phyloP scores from a whole-genome alignment of 768 basidiomycete species.

The Butyriboletus loyo region DNA sequence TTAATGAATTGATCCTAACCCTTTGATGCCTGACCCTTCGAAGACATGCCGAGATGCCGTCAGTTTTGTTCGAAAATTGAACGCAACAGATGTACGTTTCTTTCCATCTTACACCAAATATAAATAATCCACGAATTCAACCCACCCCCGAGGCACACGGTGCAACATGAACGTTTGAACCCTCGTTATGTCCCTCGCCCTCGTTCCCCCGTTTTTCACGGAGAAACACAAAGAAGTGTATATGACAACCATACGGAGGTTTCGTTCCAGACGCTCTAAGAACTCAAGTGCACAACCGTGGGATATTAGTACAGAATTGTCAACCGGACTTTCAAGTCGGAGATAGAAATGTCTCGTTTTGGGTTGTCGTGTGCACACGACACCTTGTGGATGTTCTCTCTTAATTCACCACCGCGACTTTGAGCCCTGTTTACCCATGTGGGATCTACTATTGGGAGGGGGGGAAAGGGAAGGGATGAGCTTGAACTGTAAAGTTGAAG shows the following conservation, averaged over 20 bases:
- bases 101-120: neutral
- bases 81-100: neutral
- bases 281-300: neutral
- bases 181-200: neutral
- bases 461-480: neutral
- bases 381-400: neutral
- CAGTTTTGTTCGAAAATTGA: neutral
- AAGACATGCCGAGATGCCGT: neutral
- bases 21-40: too few relatives aligned
- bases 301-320: neutral
- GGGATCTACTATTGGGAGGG: neutral
- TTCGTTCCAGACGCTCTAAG: neutral
- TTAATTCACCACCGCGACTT: neutral
- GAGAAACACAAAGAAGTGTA: neutral
- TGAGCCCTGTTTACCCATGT: neutral
- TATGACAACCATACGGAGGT: neutral
- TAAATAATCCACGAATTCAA: too few relatives aligned
- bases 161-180: neutral
- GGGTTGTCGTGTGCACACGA: neutral
- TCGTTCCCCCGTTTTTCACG: neutral
- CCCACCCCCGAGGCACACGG: neutral
- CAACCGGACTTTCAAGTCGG: neutral
- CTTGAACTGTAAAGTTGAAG: conserved; percentile 6
- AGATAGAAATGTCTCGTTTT: neutral
- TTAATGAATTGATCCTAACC: too few relatives aligned